Base-by-base conservation (phyloP, 176 grass and related monocot genomes). In the Ampelocalamus luodianensis region DNA sequence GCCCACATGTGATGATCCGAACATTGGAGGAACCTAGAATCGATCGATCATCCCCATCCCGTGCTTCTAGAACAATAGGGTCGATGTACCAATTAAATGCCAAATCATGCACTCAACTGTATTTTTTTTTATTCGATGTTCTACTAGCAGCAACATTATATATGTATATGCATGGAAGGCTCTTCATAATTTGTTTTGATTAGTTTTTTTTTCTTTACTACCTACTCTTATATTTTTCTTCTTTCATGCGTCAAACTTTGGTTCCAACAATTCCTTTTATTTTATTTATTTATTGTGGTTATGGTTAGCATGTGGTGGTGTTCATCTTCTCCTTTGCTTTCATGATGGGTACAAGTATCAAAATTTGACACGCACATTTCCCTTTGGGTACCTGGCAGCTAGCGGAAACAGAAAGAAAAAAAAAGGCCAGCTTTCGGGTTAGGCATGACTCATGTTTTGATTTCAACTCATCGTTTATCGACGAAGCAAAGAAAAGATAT, bases 361-460 rank as follows among this genome's bases (percentile, higher is more conserved):
- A 79, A 87, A 75, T 87, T 84, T 87, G 85, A 90, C 89, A 90
- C 61, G 85, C 68, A 79, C 42, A 68, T 87, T 53, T 77, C 26
- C 27, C 43, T 83, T 61, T 46, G 50, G 65, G 62, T 45, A 87
- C 84, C 84, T 83, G 79, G 58, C 88, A 82, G 72, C 74, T 60
- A 66, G 78, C 34, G 18, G 45, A 61, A 10, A 26, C 18, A 29
- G 29, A 61, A 65, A n/a, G n/a, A n/a, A n/a, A n/a, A n/a, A n/a
- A 56, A 36, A 56, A 36, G 16, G 7, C 22, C 8, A 59, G 55
- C 85, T 84, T 87, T 79, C 61, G 51, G 23, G 80, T 84, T 87
- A 80, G 85, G 89, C 89, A 83, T 68, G 84, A 68, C 40, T 82
- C 68, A 75, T 84, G 59, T 76, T 77, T 60, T 75, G 51, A 83